Evolutionary conservation across 2,329 filamentous ascomycete species (phyloP), one percentile per base, ranked within the genome.

Genomic region (Cytospora leucostoma): DNA sequence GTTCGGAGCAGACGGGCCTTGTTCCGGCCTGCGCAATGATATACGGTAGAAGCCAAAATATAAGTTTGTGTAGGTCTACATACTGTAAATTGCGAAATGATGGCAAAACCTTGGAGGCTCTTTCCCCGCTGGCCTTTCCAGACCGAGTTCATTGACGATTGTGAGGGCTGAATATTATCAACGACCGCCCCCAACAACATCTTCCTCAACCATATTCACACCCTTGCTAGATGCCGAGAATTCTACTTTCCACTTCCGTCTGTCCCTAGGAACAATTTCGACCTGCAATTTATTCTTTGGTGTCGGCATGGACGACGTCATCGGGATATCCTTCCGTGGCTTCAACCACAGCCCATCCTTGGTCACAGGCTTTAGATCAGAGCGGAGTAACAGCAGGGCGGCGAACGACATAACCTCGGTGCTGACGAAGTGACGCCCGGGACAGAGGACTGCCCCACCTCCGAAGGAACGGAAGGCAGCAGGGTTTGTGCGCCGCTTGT

Each of bases 361-460:
- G 19, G 10, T 32, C 44, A 57, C 13, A 47, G 66, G 47, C 40
- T 66, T 63, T 3, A 71, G 27, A 11, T 71, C 68, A 44, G 71
- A 70, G 3, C 55, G 66, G 7, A 68, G 62, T 1, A 71, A 64
- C 10, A 73, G 38, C 56, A 71, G 62, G 0, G 69, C 65, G 35
- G 67, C 67, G 27, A 72, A 64, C 6, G 67, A 66, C 5, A 71
- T 55, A 5, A 72, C 65, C 61, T 72, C 69, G 52, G 68, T 70
- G 0, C 68, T 70, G 3, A 69, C 70, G 17, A 72, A 72, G 59
- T 72, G 68, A 1, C 69, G 63, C 4, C 70, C 68, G 0, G 70
- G 69, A 49, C 69, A 72, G 0, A 72, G 67, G 2, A 65, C 69
- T 21, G 67, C 68, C 5, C 68, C 68, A 1, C 71, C 69, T 1